Evolutionary conservation across 1,284 basidiomycete genomes (phyloP).

Genomic region (Boletellus deceptivus): DNA sequence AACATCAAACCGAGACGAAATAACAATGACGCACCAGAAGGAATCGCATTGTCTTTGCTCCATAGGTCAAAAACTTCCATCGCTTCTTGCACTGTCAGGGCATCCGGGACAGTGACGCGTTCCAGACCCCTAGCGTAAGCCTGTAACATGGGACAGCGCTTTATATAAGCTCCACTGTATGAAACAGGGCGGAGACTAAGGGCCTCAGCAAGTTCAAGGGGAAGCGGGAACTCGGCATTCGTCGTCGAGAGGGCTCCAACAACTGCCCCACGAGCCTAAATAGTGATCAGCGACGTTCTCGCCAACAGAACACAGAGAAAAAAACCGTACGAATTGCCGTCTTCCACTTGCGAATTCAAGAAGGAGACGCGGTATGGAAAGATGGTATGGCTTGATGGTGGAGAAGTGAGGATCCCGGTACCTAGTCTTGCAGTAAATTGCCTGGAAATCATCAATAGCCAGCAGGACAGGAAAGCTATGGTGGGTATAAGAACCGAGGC

Average conservation of each 20-base stretch:
- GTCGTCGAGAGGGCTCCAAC: slow-evolving; percentile 62
- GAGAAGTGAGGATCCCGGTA: slow-evolving; percentile 83
- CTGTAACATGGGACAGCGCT: slow-evolving; percentile 43
- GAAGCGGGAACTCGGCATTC: slow-evolving; percentile 50
- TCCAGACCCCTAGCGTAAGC: slow-evolving; percentile 55
- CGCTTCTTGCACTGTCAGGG: slow-evolving; percentile 61
- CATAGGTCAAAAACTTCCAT: slow-evolving; percentile 69
- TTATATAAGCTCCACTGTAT: slow-evolving; percentile 47
- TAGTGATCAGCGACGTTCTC: not conserved
- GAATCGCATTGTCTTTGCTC: slow-evolving; percentile 48
- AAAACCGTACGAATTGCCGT: slow-evolving; percentile 58
- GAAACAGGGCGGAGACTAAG: slow-evolving; percentile 42
- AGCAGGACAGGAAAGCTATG: slow-evolving; percentile 71
- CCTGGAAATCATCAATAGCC: slow-evolving; percentile 86
- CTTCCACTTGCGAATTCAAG: slow-evolving; percentile 76
- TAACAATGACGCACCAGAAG: slow-evolving; percentile 17
- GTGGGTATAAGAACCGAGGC: not conserved
- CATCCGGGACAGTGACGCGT: slow-evolving; percentile 54
- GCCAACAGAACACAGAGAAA: slow-evolving; percentile 4
- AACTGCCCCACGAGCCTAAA: slow-evolving; percentile 59
- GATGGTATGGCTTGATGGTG: slow-evolving; percentile 73
- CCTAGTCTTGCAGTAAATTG: slow-evolving; percentile 67
- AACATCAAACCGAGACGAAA: not conserved
- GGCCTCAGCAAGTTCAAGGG: slow-evolving; percentile 59
- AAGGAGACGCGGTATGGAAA: slow-evolving; percentile 77